Evolutionary conservation across 1,284 basidiomycete genomes (phyloP), one percentile per base, ranked within the genome.

Genomic region (Microbotryum saponariae): DNA sequence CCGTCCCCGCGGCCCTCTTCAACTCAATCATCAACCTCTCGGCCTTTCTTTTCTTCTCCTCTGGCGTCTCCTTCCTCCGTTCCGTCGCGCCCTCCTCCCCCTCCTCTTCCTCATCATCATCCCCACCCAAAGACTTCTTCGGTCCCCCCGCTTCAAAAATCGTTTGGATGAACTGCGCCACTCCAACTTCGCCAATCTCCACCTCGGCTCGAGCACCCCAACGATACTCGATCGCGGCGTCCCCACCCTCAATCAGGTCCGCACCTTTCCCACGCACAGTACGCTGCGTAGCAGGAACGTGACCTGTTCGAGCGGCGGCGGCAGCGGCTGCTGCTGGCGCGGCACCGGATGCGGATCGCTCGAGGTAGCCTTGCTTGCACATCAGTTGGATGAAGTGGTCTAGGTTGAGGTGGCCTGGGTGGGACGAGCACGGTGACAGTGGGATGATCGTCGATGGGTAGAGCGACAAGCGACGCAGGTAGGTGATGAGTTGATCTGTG

Each of bases 131-230:
- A 42, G 37, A 42, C 37, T 42, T 42, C 12, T 18, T 42, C 14
- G 37, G 37, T 42, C 12, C 37, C 18, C 56, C 49, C 10, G 8
- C 33, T 42, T 46, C 47, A n/a, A 60, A 74, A 33, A 76, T 59
- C 20, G 59, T 51, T 48, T 67, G 50, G 25, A 76, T 66, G 50
- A 76, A 71, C 46, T 61, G 56, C 14, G 71, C 74, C 23, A 74
- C 70, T 21, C 67, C 64, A 21, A 59, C 45, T 63, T 76, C 74
- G 1, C 73, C 71, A 5, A 76, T 57, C 58, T 76, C 75, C 25
- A 61, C 63, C 33, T 75, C 73, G 18, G 72, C 68, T 1, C 75
- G 54, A 45, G 71, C 68, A 6, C 75, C 75, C 75, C 75, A 76
- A 27, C 71, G 56, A 71, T 73, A 76, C 50, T 74, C 74, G 44